Evolutionary conservation across 352 stramenopile genomes (phyloP).

Genomic region (Lagenidium sp.): DNA sequence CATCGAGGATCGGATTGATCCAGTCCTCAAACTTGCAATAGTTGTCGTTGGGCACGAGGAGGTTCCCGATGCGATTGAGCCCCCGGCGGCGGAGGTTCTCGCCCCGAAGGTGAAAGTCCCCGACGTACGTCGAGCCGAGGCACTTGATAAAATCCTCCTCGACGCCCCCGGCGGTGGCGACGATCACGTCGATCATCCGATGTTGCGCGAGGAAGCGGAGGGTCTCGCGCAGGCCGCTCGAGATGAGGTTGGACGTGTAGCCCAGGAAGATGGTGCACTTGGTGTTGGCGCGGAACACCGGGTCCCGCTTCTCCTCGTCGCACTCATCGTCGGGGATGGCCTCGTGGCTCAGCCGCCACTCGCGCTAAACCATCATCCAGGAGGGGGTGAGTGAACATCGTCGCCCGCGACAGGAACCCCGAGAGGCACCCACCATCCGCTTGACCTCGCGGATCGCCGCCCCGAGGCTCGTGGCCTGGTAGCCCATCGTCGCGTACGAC

Average conservation of each 20-base stretch:
- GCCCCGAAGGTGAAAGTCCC: conserved; percentile 95
- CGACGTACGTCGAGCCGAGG: conserved; percentile 97
- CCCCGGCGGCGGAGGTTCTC: conserved; percentile 91
- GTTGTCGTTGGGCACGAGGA: conserved; percentile 99
- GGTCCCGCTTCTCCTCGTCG: conserved; percentile 84
- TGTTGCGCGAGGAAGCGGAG: conserved; percentile 97
- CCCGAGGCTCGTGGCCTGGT: conserved; percentile 96
- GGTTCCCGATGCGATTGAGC: conserved; percentile 99
- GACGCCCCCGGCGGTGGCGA: conserved; percentile 88
- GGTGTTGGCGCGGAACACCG: conserved; percentile 61
- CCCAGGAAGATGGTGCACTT: conserved; percentile 99
- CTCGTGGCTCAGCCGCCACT: conserved; percentile 95
- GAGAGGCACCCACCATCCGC: conserved; percentile 81
- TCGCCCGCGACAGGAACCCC: background rate
- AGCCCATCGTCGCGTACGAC: conserved; percentile 84
- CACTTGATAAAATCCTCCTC: conserved; percentile 99
- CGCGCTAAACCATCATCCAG: no score
- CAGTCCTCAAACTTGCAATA: conserved; percentile 99
- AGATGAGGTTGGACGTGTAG: conserved; percentile 99
- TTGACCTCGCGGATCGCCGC: conserved; percentile 97
- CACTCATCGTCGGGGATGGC: conserved; percentile 88
- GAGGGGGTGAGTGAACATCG: no score
- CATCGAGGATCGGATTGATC: conserved; percentile 94
- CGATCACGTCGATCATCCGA: conserved; percentile 98
- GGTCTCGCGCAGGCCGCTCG: conserved; percentile 95